Percentiles rank a stretch among this genome's conserved stretches.
These are phyloP conservation scores for Cucumis cinereus DNA, from an alignment of 306 rosid genomes.

Conservation along the genomic window DNA sequence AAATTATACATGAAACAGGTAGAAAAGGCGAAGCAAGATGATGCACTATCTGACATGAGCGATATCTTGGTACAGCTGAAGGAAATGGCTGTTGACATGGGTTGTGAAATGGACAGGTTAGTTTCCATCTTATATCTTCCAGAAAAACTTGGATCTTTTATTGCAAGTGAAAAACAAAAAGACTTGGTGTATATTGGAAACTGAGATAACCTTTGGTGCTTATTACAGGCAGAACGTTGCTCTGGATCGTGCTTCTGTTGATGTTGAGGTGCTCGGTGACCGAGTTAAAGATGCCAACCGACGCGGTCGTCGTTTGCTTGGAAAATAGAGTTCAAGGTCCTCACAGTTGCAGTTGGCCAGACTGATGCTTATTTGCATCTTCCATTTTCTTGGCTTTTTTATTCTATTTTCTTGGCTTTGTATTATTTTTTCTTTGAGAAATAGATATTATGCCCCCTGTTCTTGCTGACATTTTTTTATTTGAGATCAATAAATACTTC, in stretches of 20 bases:
- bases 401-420: not conserved
- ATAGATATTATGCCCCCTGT: not conserved
- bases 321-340: constrained; percentile 32
- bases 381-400: not conserved
- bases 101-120: constrained; percentile 75
- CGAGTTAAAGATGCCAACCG: constrained; percentile 58
- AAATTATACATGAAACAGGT: constrained; percentile 30
- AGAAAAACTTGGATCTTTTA: not conserved
- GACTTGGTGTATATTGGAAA: not conserved
- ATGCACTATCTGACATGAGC: constrained; percentile 69
- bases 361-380: constrained; percentile 6
- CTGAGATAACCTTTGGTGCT: not conserved
- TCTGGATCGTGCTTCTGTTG: constrained; percentile 29
- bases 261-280: constrained; percentile 51
- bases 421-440: not conserved
- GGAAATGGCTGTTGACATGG: constrained; percentile 95
- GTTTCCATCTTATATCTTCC: constrained; percentile 10
- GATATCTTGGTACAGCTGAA: constrained; percentile 74
- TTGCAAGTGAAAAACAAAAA: not conserved
- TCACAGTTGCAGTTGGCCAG: constrained; percentile 1
- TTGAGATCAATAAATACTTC: not conserved
- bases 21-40: constrained; percentile 83
- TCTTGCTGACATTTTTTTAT: not conserved
- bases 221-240: constrained; percentile 62
- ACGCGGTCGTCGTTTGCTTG: constrained; percentile 66